phyloP scores from a whole-genome alignment of 352 stramenopile genomes.

The Globisporangium camurandrum region DNA sequence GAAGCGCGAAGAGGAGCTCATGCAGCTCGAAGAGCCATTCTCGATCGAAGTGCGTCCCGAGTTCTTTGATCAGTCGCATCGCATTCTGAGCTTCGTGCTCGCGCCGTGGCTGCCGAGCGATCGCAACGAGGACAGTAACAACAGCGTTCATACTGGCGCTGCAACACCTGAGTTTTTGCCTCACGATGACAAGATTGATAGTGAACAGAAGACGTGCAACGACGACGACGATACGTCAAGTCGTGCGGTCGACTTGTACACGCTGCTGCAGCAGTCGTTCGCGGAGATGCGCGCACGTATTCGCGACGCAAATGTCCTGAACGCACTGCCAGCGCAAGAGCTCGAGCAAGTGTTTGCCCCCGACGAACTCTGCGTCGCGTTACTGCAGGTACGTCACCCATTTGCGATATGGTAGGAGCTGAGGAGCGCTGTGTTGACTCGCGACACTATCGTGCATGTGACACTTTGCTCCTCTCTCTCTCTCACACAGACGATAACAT shows the following conservation, averaged over 20 bases:
- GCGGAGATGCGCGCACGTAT: slow-evolving; percentile 7
- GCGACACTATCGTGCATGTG: background rate
- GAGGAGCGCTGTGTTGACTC: background rate
- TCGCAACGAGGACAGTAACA: background rate
- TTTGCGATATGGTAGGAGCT: background rate
- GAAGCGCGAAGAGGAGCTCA: slow-evolving; percentile 61
- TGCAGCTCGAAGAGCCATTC: slow-evolving; percentile 75
- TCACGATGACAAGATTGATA: too few relatives aligned
- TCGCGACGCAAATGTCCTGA: background rate
- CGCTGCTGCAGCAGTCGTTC: slow-evolving; percentile 13
- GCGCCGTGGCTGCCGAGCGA: slow-evolving; percentile 34
- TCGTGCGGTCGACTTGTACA: slow-evolving; percentile 14
- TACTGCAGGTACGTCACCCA: slow-evolving; percentile 34
- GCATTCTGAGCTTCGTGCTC: slow-evolving; percentile 48
- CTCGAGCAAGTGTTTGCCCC: slow-evolving; percentile 31
- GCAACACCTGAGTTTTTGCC: too few relatives aligned
- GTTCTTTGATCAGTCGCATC: slow-evolving; percentile 68
- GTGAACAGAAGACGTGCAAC: background rate
- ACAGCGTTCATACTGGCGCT: too few relatives aligned
- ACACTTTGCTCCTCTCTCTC: background rate
- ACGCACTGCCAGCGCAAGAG: slow-evolving; percentile 1
- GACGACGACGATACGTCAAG: slow-evolving; percentile 18
- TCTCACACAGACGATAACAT: slow-evolving; percentile 52
- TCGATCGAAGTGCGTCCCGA: slow-evolving; percentile 74
- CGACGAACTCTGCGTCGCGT: slow-evolving; percentile 57